phyloP scores from a whole-genome alignment of 768 basidiomycete genomes.

The Leucogyrophana mollusca region DNA sequence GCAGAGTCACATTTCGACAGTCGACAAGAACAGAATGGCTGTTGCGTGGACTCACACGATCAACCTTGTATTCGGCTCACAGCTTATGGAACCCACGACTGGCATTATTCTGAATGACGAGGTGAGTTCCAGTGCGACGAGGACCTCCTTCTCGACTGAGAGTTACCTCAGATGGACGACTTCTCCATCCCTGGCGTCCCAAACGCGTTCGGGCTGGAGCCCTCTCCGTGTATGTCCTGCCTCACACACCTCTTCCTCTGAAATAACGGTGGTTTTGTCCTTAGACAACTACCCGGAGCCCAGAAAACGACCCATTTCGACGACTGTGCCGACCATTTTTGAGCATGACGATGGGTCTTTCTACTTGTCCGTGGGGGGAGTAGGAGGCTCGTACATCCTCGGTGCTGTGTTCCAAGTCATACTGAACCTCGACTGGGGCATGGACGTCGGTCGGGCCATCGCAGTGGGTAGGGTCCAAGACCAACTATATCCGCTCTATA shows the following conservation, averaged over 20 bases:
- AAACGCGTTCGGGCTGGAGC: constrained; percentile 50
- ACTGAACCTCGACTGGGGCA: constrained; percentile 45
- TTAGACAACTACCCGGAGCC: constrained; percentile 55
- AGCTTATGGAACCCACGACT: constrained; percentile 81
- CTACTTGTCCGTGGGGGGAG: constrained; percentile 49
- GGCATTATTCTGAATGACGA: constrained; percentile 92
- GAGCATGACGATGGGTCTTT: constrained; percentile 45
- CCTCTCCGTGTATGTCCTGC: constrained; percentile 39
- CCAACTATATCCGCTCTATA: constrained; percentile 47
- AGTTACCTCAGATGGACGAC: constrained; percentile 51
- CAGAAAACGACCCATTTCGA: constrained; percentile 57
- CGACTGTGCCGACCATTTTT: constrained; percentile 51
- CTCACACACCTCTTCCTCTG: not conserved
- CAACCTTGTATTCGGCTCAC: constrained; percentile 87
- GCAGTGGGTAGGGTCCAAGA: constrained; percentile 53
- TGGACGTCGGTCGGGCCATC: constrained; percentile 49
- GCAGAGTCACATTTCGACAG: constrained; percentile 83
- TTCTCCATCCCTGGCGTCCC: constrained; percentile 54
- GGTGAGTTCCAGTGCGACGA: constrained; percentile 41
- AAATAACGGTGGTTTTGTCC: no score
- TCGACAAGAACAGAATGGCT: constrained; percentile 86
- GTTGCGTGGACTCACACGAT: constrained; percentile 87
- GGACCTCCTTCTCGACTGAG: constrained; percentile 60
- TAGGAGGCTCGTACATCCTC: constrained; percentile 59
- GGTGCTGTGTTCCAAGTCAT: constrained; percentile 57